Conservation (phyloP, 2,329 filamentous ascomycete species). For the Davidsoniella eucalypti region DNA sequence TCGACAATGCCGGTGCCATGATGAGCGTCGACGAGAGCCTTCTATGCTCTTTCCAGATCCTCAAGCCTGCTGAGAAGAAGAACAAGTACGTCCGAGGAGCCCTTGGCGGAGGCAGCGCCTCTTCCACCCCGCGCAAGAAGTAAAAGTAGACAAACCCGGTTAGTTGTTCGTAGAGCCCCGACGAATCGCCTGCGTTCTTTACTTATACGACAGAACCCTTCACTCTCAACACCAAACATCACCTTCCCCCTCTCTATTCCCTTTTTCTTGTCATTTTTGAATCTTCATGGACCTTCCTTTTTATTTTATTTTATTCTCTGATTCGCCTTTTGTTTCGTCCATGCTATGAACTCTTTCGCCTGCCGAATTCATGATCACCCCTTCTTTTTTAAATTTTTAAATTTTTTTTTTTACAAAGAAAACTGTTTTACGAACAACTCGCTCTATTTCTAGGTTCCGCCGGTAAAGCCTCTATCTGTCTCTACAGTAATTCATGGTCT, state of each 20-base stretch:
- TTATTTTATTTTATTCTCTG: background rate
- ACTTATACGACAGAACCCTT: background rate
- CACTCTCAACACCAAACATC: background rate
- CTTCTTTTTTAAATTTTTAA: too few relatives aligned
- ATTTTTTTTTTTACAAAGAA: constrained; percentile 35
- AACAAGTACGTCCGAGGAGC: constrained; percentile 91
- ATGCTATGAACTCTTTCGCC: background rate
- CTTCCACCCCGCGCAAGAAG: constrained; percentile 14
- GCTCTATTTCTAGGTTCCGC: constrained; percentile 72
- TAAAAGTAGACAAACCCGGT: constrained; percentile 10
- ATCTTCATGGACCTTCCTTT: background rate
- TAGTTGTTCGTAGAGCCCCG: background rate
- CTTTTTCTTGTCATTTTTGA: constrained; percentile 3
- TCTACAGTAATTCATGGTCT: background rate
- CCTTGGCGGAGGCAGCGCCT: constrained; percentile 31
- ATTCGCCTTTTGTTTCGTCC: background rate
- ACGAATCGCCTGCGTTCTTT: constrained; percentile 9
- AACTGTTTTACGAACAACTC: constrained; percentile 46
- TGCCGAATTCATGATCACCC: background rate
- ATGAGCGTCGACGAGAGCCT: constrained; percentile 99
- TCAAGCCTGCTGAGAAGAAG: constrained; percentile 99
- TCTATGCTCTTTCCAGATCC: constrained; percentile 98
- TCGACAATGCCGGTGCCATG: constrained; percentile 98
- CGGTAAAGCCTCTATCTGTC: constrained; percentile 43
- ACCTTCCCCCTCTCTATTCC: background rate